These are phyloP conservation scores for Peterozyma toletana DNA, from an alignment of 805 yeast genomes.

Conservation along the genomic window DNA sequence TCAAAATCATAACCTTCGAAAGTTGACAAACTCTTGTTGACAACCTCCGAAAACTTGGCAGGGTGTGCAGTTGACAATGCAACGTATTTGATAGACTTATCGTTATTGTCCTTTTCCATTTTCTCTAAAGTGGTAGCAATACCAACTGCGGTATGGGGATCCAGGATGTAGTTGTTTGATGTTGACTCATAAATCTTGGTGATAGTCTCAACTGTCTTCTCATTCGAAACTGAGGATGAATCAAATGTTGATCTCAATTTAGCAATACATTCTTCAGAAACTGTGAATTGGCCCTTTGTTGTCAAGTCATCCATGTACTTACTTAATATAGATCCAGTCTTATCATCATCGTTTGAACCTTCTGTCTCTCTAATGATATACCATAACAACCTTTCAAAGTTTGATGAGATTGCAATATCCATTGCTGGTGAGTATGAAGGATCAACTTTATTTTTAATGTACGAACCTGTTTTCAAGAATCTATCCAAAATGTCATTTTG, in stretches of 20 bases:
- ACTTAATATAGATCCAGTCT: constrained; percentile 69
- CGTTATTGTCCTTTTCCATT: constrained; percentile 35
- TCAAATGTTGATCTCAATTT: constrained; percentile 66
- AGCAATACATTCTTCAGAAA: constrained; percentile 53
- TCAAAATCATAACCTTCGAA: constrained; percentile 79
- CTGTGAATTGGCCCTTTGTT: constrained; percentile 67
- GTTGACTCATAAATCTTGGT: constrained; percentile 49
- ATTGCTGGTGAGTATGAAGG: constrained; percentile 96
- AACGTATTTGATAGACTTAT: constrained; percentile 35
- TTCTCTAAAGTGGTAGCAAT: constrained; percentile 67
- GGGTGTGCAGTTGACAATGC: constrained; percentile 98
- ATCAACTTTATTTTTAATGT: constrained; percentile 73
- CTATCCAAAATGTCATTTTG: constrained; percentile 93
- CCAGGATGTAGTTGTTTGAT: constrained; percentile 69
- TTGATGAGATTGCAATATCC: constrained; percentile 94
- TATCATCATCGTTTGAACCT: constrained; percentile 45
- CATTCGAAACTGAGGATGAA: constrained; percentile 75
- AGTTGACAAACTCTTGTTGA: constrained; percentile 64
- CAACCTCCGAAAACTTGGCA: constrained; percentile 96
- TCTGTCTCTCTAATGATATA: constrained; percentile 73
- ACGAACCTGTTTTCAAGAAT: constrained; percentile 79
- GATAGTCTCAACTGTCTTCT: constrained; percentile 75
- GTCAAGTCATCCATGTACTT: constrained; percentile 78
- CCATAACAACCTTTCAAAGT: constrained; percentile 96
- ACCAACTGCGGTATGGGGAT: constrained; percentile 97